These are phyloP conservation scores for Hirsutella minnesotensis DNA, from an alignment of 2,329 filamentous ascomycete species.

Conservation along the genomic window DNA sequence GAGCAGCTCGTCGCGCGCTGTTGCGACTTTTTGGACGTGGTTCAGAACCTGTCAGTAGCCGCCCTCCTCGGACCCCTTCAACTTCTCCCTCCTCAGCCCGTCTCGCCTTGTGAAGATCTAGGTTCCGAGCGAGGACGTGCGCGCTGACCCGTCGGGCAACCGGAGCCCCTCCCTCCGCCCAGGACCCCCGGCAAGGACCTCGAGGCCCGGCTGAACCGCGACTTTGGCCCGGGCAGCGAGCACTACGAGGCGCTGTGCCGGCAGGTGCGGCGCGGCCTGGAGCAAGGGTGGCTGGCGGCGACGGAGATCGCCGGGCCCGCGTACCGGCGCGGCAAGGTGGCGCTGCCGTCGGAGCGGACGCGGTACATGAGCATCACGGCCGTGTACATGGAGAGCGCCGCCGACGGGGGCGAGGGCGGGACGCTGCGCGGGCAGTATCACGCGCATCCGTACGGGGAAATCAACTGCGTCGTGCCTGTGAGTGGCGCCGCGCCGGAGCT, in stretches of 20 bases:
- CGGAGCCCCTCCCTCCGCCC: background rate
- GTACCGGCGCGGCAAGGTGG: slow-evolving; percentile 35
- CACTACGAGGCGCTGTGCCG: slow-evolving; percentile 30
- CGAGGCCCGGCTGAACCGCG: slow-evolving; percentile 27
- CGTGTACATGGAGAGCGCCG: slow-evolving; percentile 39
- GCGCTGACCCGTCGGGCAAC: too few species aligned
- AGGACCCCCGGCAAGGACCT: slow-evolving; percentile 34
- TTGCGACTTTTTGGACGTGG: slow-evolving; percentile 17
- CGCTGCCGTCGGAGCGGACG: slow-evolving; percentile 30
- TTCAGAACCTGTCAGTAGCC: slow-evolving; percentile 17
- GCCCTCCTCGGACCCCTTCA: background rate
- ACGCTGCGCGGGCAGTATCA: slow-evolving; percentile 34
- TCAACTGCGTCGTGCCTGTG: slow-evolving; percentile 38
- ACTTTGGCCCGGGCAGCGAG: slow-evolving; percentile 29
- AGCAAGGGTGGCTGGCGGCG: slow-evolving; percentile 32
- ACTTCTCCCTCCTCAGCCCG: background rate
- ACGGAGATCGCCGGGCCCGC: slow-evolving; percentile 29
- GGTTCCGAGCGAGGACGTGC: background rate
- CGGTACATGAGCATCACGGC: slow-evolving; percentile 43
- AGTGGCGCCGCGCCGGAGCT: slow-evolving; percentile 36
- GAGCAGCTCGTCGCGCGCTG: slow-evolving; percentile 15
- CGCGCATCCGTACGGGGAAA: slow-evolving; percentile 40
- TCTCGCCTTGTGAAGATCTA: background rate
- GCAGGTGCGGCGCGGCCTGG: slow-evolving; percentile 24
- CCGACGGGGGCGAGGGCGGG: background rate